phyloP scores from a whole-genome alignment of 2,329 filamentous ascomycete species.

The Aureobasidium vineae region DNA sequence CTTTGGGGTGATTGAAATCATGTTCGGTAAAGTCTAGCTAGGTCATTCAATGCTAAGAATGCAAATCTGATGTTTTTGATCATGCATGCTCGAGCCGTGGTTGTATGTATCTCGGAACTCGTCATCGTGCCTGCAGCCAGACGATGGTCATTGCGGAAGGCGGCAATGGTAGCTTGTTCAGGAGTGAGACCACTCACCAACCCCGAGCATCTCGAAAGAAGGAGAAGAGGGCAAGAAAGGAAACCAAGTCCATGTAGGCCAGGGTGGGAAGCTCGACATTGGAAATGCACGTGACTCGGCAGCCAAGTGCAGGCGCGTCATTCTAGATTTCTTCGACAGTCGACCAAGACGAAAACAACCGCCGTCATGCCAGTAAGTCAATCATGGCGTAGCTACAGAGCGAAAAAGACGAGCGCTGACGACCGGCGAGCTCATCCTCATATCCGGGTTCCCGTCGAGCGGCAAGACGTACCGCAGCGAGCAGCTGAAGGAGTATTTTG shows the following conservation, averaged over 20 bases:
- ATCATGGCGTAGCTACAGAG: background rate
- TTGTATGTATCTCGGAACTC: background rate
- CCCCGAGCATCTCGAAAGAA: too few relatives aligned
- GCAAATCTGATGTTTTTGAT: background rate
- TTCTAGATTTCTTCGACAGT: background rate
- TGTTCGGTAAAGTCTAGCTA: too few relatives aligned
- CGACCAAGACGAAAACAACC: background rate
- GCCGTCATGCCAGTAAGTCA: conserved; percentile 20
- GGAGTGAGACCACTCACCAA: too few relatives aligned
- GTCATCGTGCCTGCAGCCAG: too few relatives aligned
- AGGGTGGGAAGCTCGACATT: background rate
- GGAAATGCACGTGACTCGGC: background rate
- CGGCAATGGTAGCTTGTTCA: too few relatives aligned
- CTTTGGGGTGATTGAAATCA: background rate
- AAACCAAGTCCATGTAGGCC: background rate
- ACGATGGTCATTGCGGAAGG: too few relatives aligned
- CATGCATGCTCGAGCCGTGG: background rate
- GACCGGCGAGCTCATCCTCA: conserved; percentile 54
- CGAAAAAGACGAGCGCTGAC: background rate
- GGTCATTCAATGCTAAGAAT: background rate
- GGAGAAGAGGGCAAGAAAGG: too few relatives aligned
- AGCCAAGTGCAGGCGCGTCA: background rate
- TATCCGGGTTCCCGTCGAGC: conserved; percentile 63
- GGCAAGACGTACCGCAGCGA: conserved; percentile 61
- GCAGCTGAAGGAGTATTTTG: conserved; percentile 65